A percentile compares a stretch with the other conserved stretches of the same genome.
phyloP scores from a whole-genome alignment of 1,284 basidiomycete genomes.

The Pyrrhoderma noxium region DNA sequence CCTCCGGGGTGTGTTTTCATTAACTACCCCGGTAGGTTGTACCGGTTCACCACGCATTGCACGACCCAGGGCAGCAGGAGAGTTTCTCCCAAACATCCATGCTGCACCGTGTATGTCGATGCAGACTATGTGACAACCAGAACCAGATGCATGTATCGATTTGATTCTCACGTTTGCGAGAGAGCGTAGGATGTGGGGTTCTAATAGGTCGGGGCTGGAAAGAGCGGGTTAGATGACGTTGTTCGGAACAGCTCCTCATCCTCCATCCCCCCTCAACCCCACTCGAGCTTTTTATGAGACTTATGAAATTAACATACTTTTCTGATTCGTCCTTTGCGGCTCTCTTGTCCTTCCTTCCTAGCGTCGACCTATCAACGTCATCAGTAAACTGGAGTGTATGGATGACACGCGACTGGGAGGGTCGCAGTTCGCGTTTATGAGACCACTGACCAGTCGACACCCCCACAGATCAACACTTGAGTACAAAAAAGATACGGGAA shows the following conservation, averaged over 20 bases:
- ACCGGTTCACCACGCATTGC: conserved; percentile 26
- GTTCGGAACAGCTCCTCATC: not conserved
- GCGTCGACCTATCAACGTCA: conserved; percentile 22
- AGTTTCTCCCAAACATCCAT: conserved; percentile 83
- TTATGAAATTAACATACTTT: conserved; percentile 11
- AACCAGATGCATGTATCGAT: conserved; percentile 68
- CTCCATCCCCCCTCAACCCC: too few species aligned
- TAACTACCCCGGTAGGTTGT: conserved; percentile 43
- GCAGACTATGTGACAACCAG: conserved; percentile 67
- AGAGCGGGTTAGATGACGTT: not conserved
- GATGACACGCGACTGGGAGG: not conserved
- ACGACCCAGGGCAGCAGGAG: conserved; percentile 50
- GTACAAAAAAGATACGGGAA: not conserved
- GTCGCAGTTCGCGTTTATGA: not conserved
- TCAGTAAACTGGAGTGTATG: not conserved
- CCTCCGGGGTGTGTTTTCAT: conserved; percentile 64
- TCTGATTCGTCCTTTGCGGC: conserved; percentile 13
- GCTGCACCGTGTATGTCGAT: conserved; percentile 73
- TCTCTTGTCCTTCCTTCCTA: conserved; percentile 28
- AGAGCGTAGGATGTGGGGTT: conserved; percentile 84
- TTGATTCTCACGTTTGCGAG: conserved; percentile 71
- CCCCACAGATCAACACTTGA: conserved; percentile 74
- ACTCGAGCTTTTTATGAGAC: not conserved
- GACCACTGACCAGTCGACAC: conserved; percentile 70
- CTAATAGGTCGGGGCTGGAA: conserved; percentile 65